phyloP scores from a whole-genome alignment of 805 yeast species.

The Candida pseudofarinosa region DNA sequence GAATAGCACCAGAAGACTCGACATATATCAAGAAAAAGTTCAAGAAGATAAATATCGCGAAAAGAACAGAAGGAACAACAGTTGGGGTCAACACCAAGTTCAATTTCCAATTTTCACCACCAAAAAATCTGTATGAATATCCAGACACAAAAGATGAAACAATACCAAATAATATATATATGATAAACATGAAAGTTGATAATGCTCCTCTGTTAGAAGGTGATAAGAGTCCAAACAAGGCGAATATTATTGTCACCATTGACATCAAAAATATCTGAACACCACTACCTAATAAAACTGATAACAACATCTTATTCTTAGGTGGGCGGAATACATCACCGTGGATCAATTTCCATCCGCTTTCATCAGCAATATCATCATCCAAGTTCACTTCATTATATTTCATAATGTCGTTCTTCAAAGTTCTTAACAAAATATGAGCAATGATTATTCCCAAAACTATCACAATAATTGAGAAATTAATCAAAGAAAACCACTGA shows the following conservation, averaged over 20 bases:
- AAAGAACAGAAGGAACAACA: conserved; percentile 77
- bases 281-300: conserved; percentile 87
- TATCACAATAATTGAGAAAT: conserved; percentile 77
- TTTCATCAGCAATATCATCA: conserved; percentile 83
- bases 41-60: conserved; percentile 59
- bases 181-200: conserved; percentile 81
- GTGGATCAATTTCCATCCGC: conserved; percentile 95
- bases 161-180: conserved; percentile 76
- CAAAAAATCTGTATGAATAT: conserved; percentile 78
- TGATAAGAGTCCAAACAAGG: conserved; percentile 82
- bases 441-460: conserved; percentile 73
- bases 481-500: conserved; percentile 92
- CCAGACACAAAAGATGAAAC: conserved; percentile 88
- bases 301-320: conserved; percentile 58
- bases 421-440: conserved; percentile 72
- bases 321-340: conserved; percentile 96
- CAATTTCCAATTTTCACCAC: conserved; percentile 87
- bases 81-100: conserved; percentile 81
- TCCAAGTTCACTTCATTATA: conserved; percentile 88
- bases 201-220: conserved; percentile 95
- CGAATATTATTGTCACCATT: conserved; percentile 68
- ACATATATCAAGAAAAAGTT: conserved; percentile 79
- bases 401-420: conserved; percentile 78
- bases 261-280: conserved; percentile 77
- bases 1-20: conserved; percentile 91